Evolutionary conservation across 164 flowering plant genomes (phyloP).

Genomic region (Vitis labrusca): DNA sequence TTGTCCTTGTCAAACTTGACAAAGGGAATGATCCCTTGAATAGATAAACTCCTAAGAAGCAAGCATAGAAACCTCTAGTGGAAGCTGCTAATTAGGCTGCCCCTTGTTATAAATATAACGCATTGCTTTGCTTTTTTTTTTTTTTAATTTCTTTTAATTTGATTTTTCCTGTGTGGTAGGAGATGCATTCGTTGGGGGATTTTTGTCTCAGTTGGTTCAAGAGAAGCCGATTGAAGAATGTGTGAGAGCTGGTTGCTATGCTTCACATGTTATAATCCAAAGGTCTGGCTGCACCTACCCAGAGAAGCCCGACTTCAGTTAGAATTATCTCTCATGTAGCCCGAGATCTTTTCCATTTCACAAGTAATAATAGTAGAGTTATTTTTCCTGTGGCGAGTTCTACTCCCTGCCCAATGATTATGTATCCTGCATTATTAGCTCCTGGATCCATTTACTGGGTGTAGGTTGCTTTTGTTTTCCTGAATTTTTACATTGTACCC

Average conservation of each 20-base stretch:
- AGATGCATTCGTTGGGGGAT: constrained; percentile 96
- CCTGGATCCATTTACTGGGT: background rate
- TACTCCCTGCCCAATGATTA: background rate
- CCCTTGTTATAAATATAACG: no score
- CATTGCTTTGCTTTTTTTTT: no score
- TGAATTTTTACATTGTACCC: background rate
- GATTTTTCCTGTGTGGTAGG: constrained; percentile 34
- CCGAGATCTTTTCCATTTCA: background rate
- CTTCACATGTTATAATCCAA: constrained; percentile 88
- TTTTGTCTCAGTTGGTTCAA: constrained; percentile 80
- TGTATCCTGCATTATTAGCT: background rate
- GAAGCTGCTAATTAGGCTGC: no score
- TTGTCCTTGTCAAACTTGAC: background rate
- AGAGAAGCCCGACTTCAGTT: constrained; percentile 74
- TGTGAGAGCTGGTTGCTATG: constrained; percentile 84
- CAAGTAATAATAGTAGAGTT: background rate
- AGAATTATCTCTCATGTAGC: constrained; percentile 10
- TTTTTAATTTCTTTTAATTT: no score
- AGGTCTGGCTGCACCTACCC: constrained; percentile 98
- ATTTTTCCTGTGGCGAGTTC: background rate
- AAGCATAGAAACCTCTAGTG: no score
- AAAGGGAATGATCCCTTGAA: no score
- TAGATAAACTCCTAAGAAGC: no score
- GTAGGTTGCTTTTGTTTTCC: background rate
- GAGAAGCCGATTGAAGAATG: constrained; percentile 86